Evolutionary conservation across 495 filamentous ascomycete species (phyloP), one percentile per base, ranked within the genome.

Genomic region (Podospora didyma): DNA sequence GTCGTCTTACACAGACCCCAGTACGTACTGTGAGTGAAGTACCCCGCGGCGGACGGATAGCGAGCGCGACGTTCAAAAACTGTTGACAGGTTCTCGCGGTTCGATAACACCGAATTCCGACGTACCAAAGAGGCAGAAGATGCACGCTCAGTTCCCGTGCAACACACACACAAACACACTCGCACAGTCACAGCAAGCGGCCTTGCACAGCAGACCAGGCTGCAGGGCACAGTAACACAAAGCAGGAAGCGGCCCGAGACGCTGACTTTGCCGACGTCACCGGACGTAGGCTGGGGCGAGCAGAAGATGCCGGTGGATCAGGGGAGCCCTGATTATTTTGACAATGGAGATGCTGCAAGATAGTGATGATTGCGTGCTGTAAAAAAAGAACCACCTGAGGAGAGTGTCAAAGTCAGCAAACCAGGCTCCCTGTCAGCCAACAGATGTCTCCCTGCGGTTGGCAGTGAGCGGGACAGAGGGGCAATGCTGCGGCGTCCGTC

Each of bases 211-310:
- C 17, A 46, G 5, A 46, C 21, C 24, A 19, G 34, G 22, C 17
- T 45, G 51, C 52, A 47, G 52, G 7, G 45, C 45, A 47, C 54
- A 46, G 23, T 23, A 42, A 42, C 39, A 42, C 39, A 17, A 60
- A 60, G 62, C 56, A 57, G 54, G 55, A 62, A 22, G 9, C n/a
- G 54, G 54, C 53, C 58, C 64, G 49, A 51, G 48, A 45, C 47
- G 49, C 56, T 60, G 56, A 60, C 39, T 46, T 28, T 54, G 51
- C 42, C 61, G 64, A 64, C 62, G 64, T 64, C 61, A 64, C 61
- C 41, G 12, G 19, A 24, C 49, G 26, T 9, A 9, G 26, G 26
- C 26, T 7, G 20, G 16, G n/a, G 11, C 11, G 10, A 24, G 22
- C 20, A n/a, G n/a, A n/a, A n/a, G n/a, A n/a, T n/a, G n/a, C n/a